Evolutionary conservation across 1,284 basidiomycete genomes (phyloP).

Genomic region (Amylostereum areolatum): DNA sequence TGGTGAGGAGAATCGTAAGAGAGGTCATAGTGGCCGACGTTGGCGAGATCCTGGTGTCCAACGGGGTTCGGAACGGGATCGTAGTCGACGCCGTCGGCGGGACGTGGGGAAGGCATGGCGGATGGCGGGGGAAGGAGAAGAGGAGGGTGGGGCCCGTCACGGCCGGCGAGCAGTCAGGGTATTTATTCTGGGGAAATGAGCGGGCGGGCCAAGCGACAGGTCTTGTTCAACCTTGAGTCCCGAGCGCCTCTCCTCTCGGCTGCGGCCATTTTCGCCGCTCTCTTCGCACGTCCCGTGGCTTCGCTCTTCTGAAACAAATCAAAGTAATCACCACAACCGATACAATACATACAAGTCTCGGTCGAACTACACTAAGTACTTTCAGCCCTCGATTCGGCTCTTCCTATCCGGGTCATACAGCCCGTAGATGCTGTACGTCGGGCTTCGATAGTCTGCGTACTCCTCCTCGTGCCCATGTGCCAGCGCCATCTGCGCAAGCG

Average conservation of each 20-base stretch:
- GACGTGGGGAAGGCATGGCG: not conserved
- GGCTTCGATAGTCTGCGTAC: slow-evolving; percentile 64
- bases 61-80: not conserved
- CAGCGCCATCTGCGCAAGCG: slow-evolving; percentile 70
- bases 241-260: too few relatives aligned
- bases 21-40: not conserved
- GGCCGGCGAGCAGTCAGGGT: too few relatives aligned
- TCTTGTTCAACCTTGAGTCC: too few relatives aligned
- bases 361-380: slow-evolving; percentile 6
- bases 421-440: slow-evolving; percentile 76
- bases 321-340: not conserved
- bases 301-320: too few relatives aligned
- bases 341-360: not conserved
- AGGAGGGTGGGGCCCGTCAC: not conserved
- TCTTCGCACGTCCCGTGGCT: too few relatives aligned
- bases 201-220: too few relatives aligned
- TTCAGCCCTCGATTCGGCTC: slow-evolving; percentile 33
- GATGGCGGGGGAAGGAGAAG: not conserved
- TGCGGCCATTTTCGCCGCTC: too few relatives aligned
- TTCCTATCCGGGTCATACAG: slow-evolving; percentile 62
- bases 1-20: slow-evolving; percentile 25
- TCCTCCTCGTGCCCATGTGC: slow-evolving; percentile 54
- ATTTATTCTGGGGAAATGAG: too few relatives aligned
- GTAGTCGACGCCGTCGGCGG: not conserved
- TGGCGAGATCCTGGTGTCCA: slow-evolving; percentile 6